Conservation (phyloP, 306 rosid genomes). For the Ormosia semicastrata region DNA sequence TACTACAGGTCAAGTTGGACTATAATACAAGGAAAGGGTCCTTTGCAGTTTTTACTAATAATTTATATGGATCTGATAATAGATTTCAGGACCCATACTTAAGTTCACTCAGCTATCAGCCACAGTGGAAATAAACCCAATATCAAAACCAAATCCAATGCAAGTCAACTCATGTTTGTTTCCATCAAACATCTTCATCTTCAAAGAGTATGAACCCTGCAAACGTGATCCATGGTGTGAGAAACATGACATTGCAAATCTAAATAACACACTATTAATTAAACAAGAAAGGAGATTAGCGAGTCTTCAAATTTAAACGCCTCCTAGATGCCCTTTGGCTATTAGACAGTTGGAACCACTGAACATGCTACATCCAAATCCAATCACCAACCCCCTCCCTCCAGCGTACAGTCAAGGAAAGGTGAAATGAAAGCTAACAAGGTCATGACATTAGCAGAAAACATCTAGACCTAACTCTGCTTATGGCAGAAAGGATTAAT, state of each 20-base stretch:
- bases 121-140: slow-evolving; percentile 51
- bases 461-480: no score
- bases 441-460: no score
- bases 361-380: no score
- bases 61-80: not conserved
- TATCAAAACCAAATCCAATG: slow-evolving; percentile 52
- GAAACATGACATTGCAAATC: slow-evolving; percentile 12
- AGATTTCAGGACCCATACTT: not conserved
- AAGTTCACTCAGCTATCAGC: slow-evolving; percentile 47
- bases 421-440: no score
- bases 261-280: not conserved
- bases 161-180: slow-evolving; percentile 52
- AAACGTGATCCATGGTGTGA: not conserved
- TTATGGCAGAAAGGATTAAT: no score
- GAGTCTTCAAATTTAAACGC: not conserved
- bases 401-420: no score
- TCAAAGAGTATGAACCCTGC: slow-evolving; percentile 65
- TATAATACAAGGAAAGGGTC: not conserved
- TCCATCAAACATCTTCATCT: slow-evolving; percentile 54
- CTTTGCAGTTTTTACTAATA: slow-evolving; percentile 14
- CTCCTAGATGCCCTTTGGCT: no score
- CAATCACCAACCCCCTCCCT: no score
- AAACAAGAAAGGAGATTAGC: not conserved
- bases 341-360: no score
- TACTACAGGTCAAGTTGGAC: not conserved